Evolutionary conservation across 139 green algal species (phyloP), one percentile per base, ranked within the genome.

Genomic region (Auxenochlorella protothecoides): DNA sequence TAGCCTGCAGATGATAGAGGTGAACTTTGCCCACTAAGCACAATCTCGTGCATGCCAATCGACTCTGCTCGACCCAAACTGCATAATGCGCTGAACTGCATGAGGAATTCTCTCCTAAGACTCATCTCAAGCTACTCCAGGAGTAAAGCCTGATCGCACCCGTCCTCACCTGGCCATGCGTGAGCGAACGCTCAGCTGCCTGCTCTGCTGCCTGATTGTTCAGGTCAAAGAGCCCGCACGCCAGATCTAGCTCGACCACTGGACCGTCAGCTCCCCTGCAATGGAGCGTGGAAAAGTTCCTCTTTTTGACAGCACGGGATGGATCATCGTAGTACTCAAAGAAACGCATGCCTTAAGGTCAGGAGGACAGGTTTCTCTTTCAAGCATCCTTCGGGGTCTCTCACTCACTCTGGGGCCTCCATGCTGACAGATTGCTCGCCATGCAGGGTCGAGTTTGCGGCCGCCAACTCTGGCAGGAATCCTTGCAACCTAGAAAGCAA

Each of bases 191-290:
- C 55, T 83, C 78, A 7, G 78, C 78, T n/a, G 78, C 78, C 12
- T 66, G 65, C 51, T 79, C 65, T 15, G 78, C 78, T 54, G 63
- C 55, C 6, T 73, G 63, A 52, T 79, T 64, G 27, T 79, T 79
- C 15, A 83, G 65, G 27, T 83, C 78, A 67, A 83, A 79, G 59
- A 83, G 71, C 6, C 78, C 78, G 65, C 78, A 83, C 12, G 78
- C 78, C 5, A 83, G n/a, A 68, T 83, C 78, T 51, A 83, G 14
- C 14, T 83, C 65, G 9, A 83, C 69, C 6, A 57, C 54, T 7
- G 72, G 62, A 5, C 72, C 72, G n/a, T 76, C 71, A 5, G 70
- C 69, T 14, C 72, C 67, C 53, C 70, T 76, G 67, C 75, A 72
- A 55, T 11, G 57, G 57, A 15, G 57, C 9, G 57, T 62, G 57